Evolutionary conservation across 371 early-diverging fungal genomes (phyloP), one percentile per base, ranked within the genome.

Genomic region (Mortierella sp.): DNA sequence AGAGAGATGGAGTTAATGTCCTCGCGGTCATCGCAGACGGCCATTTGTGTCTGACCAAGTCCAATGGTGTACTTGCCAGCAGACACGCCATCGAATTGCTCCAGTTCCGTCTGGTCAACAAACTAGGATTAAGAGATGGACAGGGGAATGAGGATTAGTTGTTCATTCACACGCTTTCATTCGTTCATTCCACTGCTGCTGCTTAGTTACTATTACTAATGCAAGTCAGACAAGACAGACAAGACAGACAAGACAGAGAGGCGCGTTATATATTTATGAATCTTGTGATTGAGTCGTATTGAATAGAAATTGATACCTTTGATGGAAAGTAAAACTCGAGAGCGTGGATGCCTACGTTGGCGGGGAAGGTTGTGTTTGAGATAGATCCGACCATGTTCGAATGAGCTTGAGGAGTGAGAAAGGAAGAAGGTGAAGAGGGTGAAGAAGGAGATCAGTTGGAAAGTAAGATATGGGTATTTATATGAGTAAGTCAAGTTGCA

Each of bases 41-140:
- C 96, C 99, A 98, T 98, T 83, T 93, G 93, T 65, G 89, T 91
- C 88, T 97, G 98, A 52, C 98, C 99, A 28, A 99, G 92, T 72
- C 99, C 99, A 77, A 97, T 97, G 65, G 97, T 97, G 86, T 99
- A 99, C 89, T 97, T 99, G 75, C 99, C 99, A 60, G 94, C 87
- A 45, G 97, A 96, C 55, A 95, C 97, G 52, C 94, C 94, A 85
- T 98, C 97, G 86, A 93, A 94, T 79, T 91, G 85, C 85, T 97
- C 98, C 87, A 92, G 88, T 80, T 95, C 96, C 39, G 87, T 73
- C 87, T 97, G 97, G 73, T 93, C 93, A 52, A 97, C 96, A 77
- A 87, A 97, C 97, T 96, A 85, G 12, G 61, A 9, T 37, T 14
- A n/a, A 24, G 45, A 54, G 47, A 39, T 28, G 52, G 39, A 68